Evolutionary conservation across 2,329 filamentous ascomycete species (phyloP).

Genomic region (Calonectria ilicicola): DNA sequence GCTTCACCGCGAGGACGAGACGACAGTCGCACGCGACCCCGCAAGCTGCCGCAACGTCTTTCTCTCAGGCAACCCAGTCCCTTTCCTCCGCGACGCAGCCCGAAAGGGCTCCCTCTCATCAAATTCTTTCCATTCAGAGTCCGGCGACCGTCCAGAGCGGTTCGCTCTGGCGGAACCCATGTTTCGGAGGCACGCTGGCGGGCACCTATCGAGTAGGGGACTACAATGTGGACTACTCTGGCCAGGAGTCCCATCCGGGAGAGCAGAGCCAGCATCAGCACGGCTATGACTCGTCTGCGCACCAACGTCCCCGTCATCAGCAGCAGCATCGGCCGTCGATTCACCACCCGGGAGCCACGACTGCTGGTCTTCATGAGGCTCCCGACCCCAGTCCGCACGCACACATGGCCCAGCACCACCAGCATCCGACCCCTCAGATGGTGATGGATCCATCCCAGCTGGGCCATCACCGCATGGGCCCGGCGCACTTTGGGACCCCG

Average conservation of each 20-base stretch:
- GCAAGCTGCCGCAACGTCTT: constrained; percentile 43
- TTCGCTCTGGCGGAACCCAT: constrained; percentile 83
- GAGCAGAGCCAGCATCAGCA: constrained; percentile 74
- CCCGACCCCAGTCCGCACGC: constrained; percentile 47
- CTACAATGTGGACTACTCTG: constrained; percentile 81
- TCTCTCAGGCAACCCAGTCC: constrained; percentile 35
- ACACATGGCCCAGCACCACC: constrained; percentile 57
- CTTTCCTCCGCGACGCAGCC: constrained; percentile 58
- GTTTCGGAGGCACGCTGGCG: constrained; percentile 78
- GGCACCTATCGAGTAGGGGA: constrained; percentile 79
- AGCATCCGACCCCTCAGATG: constrained; percentile 64
- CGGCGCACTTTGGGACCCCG: constrained; percentile 64
- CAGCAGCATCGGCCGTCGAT: constrained; percentile 60
- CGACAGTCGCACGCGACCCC: constrained; percentile 40
- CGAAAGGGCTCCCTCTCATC: constrained; percentile 64
- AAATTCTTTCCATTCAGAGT: constrained; percentile 71
- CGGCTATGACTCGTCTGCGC: constrained; percentile 66
- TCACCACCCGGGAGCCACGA: constrained; percentile 57
- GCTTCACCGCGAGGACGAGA: constrained; percentile 33
- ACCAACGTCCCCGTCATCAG: constrained; percentile 50
- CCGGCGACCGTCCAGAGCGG: constrained; percentile 79
- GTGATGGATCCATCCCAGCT: constrained; percentile 68
- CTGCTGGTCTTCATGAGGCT: constrained; percentile 60
- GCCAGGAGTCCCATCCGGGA: constrained; percentile 74
- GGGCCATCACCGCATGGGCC: constrained; percentile 63